A percentile compares a stretch with the other conserved stretches of the same genome.
phyloP scores from a whole-genome alignment of 495 filamentous ascomycete genomes.

The Aspergillus ostianus region DNA sequence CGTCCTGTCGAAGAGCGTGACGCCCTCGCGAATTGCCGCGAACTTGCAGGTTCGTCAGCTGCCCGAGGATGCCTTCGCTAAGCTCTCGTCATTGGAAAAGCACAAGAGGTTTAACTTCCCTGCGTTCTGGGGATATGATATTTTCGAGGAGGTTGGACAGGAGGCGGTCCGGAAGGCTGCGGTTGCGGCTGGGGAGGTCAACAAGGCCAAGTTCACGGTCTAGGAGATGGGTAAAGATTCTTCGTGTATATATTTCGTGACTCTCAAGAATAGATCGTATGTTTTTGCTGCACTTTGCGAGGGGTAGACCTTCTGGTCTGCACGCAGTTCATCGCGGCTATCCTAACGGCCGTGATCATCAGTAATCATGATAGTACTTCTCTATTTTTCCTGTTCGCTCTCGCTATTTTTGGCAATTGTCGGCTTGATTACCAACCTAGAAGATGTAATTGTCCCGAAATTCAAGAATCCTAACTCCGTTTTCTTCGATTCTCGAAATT shows the following conservation, averaged over 20 bases:
- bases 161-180: constrained; percentile 25
- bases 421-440: too few relatives aligned
- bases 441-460: too few relatives aligned
- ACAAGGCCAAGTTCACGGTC: constrained; percentile 29
- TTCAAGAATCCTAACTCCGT: too few relatives aligned
- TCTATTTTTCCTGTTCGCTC: too few relatives aligned
- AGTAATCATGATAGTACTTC: too few relatives aligned
- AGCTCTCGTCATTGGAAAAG: constrained; percentile 28
- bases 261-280: neutral
- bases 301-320: too few relatives aligned
- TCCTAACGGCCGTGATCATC: too few relatives aligned
- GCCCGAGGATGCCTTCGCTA: constrained; percentile 34
- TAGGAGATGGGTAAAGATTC: constrained; percentile 1
- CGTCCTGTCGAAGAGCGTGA: constrained; percentile 50
- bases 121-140: constrained; percentile 37
- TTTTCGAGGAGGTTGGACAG: constrained; percentile 33
- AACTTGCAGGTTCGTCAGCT: constrained; percentile 33
- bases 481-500: neutral
- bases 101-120: constrained; percentile 44
- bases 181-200: constrained; percentile 16
- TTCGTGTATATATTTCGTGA: neutral
- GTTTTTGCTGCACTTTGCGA: neutral
- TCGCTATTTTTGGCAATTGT: too few relatives aligned
- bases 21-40: constrained; percentile 41
- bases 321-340: too few relatives aligned